Base-by-base conservation (phyloP, 1,139 yeast genomes). In the Candida sanyaensis region DNA sequence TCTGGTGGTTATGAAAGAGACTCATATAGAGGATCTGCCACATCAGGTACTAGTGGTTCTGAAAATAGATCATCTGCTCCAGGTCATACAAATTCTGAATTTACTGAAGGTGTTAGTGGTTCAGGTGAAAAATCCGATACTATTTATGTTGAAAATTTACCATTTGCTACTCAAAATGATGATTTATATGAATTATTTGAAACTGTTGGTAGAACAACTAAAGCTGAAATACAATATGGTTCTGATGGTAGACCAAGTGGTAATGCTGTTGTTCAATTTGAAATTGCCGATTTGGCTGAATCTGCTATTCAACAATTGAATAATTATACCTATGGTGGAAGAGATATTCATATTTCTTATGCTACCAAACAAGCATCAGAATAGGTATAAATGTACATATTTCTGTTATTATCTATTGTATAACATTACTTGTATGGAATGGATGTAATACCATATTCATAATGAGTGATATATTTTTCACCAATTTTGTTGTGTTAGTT, bases 151-250 rank as follows among this genome's bases (percentile, higher is more conserved):
- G 78, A 78, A 46, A 93, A 92, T 68, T 75, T 93, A 62, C 98
- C 98, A 31, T 90, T 83, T 78, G 87, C 92, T 42, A 92, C 98
- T 24, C 83, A 91, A 38, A 84, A 85, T 57, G 86, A 86, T 50
- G 98, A 93, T 66, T 78, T 93, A 57, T 82, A 77, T 54, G 97
- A 92, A 57, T 77, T 93, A 51, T 92, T 92, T 65, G 95, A 87
- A 62, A 86, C 96, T 30, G 83, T 91, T 46, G 97, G 96, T 28
- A 73, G 80, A 47, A 93, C 92, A 29, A 72, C 71, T 40, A 77
- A 78, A 46, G 97, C 97, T 21, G 96, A 90, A 65, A 77, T 92
- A 53, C 90, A 86, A 64, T 80, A 70, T 57, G 82, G 81, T 59
- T 43, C 47, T 10, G 71, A 71, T 31, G 96, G 96, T 37, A 79